phyloP scores from a whole-genome alignment of 2,329 filamentous ascomycete species.

The Colletotrichum euphorbiae region DNA sequence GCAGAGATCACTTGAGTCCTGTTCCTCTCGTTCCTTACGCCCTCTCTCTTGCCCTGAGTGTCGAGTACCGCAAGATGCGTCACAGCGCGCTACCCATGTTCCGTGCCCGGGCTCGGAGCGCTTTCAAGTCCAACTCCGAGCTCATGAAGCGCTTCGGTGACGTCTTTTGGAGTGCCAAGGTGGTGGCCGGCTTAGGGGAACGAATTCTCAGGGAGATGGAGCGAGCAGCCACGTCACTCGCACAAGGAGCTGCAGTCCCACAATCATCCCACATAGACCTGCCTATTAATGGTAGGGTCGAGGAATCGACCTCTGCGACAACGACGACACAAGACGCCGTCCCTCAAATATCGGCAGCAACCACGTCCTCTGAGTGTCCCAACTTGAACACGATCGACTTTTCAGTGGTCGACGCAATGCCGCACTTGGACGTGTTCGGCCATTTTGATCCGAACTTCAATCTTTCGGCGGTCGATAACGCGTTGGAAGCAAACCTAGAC shows the following conservation, averaged over 20 bases:
- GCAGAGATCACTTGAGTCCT: slow-evolving; percentile 62
- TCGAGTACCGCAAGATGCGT: slow-evolving; percentile 73
- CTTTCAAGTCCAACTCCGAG: slow-evolving; percentile 66
- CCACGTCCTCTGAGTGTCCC: slow-evolving; percentile 38
- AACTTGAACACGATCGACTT: slow-evolving; percentile 52
- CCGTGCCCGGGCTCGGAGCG: slow-evolving; percentile 63
- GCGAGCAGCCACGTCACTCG: slow-evolving; percentile 61
- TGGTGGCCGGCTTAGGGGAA: slow-evolving; percentile 66
- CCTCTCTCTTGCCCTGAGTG: slow-evolving; percentile 69
- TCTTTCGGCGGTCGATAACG: slow-evolving; percentile 64
- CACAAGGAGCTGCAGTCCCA: slow-evolving; percentile 24
- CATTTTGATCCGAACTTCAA: slow-evolving; percentile 68
- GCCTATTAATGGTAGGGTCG: background rate
- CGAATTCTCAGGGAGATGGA: slow-evolving; percentile 68
- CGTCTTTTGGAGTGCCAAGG: slow-evolving; percentile 68
- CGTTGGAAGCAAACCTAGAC: slow-evolving; percentile 65
- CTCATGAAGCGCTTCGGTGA: slow-evolving; percentile 65
- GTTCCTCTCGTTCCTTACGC: slow-evolving; percentile 72
- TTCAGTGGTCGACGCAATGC: slow-evolving; percentile 55
- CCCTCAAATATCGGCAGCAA: background rate
- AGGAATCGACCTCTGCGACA: background rate
- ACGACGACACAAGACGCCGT: slow-evolving; percentile 38
- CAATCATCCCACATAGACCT: slow-evolving; percentile 20
- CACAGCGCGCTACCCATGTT: slow-evolving; percentile 71
- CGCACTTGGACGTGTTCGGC: slow-evolving; percentile 65